Evolutionary conservation across 176 grass and related monocot genomes (phyloP).

Genomic region (Avena eriantha): DNA sequence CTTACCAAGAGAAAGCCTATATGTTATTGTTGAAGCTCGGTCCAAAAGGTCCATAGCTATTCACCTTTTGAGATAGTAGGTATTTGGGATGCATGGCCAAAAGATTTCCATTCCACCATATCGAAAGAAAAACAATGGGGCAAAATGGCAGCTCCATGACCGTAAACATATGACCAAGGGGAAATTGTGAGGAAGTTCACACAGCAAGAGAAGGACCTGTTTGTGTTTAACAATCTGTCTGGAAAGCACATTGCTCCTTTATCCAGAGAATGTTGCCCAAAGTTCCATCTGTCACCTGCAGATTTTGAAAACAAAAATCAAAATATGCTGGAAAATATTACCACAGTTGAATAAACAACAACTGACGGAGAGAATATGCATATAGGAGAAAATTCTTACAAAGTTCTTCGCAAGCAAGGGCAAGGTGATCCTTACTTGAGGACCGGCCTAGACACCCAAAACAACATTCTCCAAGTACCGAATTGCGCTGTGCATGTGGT

Average conservation of each 20-base stretch:
- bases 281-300: slow-evolving; percentile 31
- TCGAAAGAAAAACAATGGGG: slow-evolving; percentile 38
- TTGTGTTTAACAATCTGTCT: slow-evolving; percentile 41
- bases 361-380: slow-evolving; percentile 8
- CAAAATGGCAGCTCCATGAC: slow-evolving; percentile 36
- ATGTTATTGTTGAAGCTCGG: slow-evolving; percentile 23
- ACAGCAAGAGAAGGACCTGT: slow-evolving; percentile 36
- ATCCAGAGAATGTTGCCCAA: slow-evolving; percentile 26
- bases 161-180: slow-evolving; percentile 40
- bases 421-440: slow-evolving; percentile 34
- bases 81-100: slow-evolving; percentile 21
- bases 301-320: slow-evolving; percentile 42
- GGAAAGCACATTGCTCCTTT: slow-evolving; percentile 32
- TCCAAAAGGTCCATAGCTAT: slow-evolving; percentile 18
- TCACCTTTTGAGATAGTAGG: slow-evolving; percentile 38
- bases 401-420: not conserved
- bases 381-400: slow-evolving; percentile 40
- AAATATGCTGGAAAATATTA: slow-evolving; percentile 43
- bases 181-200: slow-evolving; percentile 20
- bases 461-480: slow-evolving; percentile 77
- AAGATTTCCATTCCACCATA: slow-evolving; percentile 32
- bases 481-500: slow-evolving; percentile 50
- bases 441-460: slow-evolving; percentile 60
- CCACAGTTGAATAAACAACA: slow-evolving; percentile 22
- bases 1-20: slow-evolving; percentile 57